phyloP scores from a whole-genome alignment of 176 grass and related monocot species.

The Eleusine coracana region DNA sequence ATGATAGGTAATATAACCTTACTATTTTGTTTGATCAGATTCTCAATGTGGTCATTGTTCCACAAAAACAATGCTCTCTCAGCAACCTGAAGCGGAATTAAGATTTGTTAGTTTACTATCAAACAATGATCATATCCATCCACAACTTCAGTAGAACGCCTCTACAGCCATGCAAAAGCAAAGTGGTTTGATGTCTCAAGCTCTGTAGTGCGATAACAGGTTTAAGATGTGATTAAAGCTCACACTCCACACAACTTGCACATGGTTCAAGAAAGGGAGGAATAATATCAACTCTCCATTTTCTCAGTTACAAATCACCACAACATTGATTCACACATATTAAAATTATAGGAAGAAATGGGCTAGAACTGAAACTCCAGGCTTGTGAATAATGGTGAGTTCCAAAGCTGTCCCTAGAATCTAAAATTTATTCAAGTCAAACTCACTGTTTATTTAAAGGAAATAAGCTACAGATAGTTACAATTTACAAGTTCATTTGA shows the following conservation, averaged over 20 bases:
- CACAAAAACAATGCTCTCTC: slow-evolving; percentile 84
- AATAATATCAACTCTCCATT: background rate
- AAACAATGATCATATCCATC: background rate
- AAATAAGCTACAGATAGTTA: background rate
- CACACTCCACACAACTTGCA: background rate
- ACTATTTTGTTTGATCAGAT: slow-evolving; percentile 70
- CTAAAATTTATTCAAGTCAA: background rate
- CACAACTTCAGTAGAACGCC: background rate
- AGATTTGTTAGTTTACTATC: slow-evolving; percentile 28
- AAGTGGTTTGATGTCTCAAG: background rate
- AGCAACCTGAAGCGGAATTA: slow-evolving; percentile 65
- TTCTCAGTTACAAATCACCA: background rate
- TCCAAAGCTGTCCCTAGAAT: background rate
- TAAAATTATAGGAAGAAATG: background rate
- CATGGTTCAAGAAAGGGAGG: background rate
- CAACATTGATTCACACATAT: background rate
- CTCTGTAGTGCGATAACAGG: slow-evolving; percentile 1
- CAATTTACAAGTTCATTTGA: background rate
- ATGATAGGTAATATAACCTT: slow-evolving; percentile 78
- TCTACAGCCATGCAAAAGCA: slow-evolving; percentile 22
- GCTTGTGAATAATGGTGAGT: background rate
- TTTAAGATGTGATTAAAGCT: background rate
- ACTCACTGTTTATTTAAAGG: background rate
- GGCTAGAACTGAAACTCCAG: slow-evolving; percentile 8
- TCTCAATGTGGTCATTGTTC: slow-evolving; percentile 80